Percentiles rank a stretch among this genome's conserved stretches.
phyloP scores from a whole-genome alignment of 257 asterid genomes.

The Galeopsis tetrahit region DNA sequence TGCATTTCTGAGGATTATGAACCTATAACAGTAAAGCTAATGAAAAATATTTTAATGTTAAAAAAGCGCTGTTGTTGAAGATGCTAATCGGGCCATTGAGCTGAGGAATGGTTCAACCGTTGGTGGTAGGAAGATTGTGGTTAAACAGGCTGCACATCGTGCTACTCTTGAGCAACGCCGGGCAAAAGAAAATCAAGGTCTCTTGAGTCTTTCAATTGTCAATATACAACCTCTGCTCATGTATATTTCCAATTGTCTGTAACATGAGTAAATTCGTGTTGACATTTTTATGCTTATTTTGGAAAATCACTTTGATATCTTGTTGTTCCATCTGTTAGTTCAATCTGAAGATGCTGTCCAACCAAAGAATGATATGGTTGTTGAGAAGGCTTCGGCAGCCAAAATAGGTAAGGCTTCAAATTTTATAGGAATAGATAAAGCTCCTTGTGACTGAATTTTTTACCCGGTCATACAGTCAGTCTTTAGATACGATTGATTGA shows the following conservation, averaged over 20 bases:
- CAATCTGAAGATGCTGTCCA: constrained; percentile 48
- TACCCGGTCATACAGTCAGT: constrained; percentile 17
- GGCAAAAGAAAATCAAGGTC: constrained; percentile 71
- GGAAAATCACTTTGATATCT: constrained; percentile 1
- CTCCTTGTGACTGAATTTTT: constrained; percentile 26
- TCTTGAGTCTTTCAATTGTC: constrained; percentile 35
- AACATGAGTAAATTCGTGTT: not conserved
- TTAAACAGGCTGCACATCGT: constrained; percentile 84
- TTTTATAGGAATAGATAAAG: constrained; percentile 44
- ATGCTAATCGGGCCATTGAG: constrained; percentile 86
- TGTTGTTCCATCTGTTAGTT: constrained; percentile 32
- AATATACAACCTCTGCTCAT: not conserved
- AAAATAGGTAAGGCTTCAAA: constrained; percentile 46
- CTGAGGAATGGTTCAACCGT: constrained; percentile 70
- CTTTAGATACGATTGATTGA: constrained; percentile 16
- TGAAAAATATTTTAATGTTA: constrained; percentile 23
- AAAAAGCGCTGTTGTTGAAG: constrained; percentile 77
- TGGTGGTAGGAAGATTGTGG: constrained; percentile 86
- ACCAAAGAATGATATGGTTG: constrained; percentile 40
- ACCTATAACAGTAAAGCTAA: constrained; percentile 20
- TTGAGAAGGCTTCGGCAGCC: constrained; percentile 34
- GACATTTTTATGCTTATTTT: constrained; percentile 21
- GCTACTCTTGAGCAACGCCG: constrained; percentile 85
- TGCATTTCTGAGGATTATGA: not conserved
- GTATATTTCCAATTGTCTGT: not conserved